Base-by-base conservation (phyloP, 2,329 filamentous ascomycete species). In the Drechslera avenae region DNA sequence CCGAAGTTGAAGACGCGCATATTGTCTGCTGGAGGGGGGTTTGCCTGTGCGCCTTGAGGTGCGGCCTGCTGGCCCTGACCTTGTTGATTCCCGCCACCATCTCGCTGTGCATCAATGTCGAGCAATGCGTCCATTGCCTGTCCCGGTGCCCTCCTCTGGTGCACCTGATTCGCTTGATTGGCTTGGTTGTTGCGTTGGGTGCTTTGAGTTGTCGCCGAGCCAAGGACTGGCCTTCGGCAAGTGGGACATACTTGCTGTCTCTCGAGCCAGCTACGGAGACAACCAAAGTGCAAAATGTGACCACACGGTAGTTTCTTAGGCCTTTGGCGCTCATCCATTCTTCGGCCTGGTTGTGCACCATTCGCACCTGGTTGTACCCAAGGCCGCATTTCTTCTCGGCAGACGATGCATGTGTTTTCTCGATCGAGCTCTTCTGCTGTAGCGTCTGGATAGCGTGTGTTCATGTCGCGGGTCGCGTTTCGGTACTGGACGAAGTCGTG, bases 291-390 rank as follows among this genome's bases (percentile, higher is more conserved):
- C 32, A 99, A 77, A 32, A 97, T 94, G 68, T 99, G 94, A 4
- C 93, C 92, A 73, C 94, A 99, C 0, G 94, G 94, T 8, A 99
- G 82, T 75, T 96, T 97, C 79, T 99, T 99, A 5, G 94, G 91
- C 16, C 94, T 84, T 49, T 89, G 83, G 46, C 93, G 84, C 67
- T 97, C 91, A 51, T 95, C 87, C 48, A 88, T 81, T n/a, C 67
- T 66, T 46, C 75, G 71, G 43, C 70, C 68, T 39, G 70, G 64
- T 42, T 67, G 69, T 10, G 64, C 66, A 21, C 58, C 75, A 35
- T 76, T 75, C 36, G 69, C 73, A 32, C 70, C 73, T 32, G 79
- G 77, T 46, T 81, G 80, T 28, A 78, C 79, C 89, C 91, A 96
- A 1, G 88, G 86, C 28, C 85, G 84, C 94, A 99, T 99, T 59